These are phyloP conservation scores for Botryococcus braunii DNA, from an alignment of 163 green algal species.

Conservation along the genomic window DNA sequence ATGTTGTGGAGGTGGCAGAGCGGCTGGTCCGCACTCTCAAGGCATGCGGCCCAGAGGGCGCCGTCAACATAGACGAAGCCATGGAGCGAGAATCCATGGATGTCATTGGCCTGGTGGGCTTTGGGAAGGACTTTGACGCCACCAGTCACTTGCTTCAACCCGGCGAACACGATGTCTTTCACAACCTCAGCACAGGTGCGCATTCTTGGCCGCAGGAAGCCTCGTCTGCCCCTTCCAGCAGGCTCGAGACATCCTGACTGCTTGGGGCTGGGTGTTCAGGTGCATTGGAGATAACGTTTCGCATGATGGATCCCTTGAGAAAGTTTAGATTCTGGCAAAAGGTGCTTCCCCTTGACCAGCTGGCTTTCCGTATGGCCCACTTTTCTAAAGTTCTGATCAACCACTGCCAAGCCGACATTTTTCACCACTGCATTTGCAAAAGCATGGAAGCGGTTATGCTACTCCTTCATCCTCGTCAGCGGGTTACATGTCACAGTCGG, in stretches of 20 bases:
- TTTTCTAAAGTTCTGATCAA: too few species aligned
- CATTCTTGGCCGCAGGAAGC: too few species aligned
- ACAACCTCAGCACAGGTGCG: too few species aligned
- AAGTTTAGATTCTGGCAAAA: too few species aligned
- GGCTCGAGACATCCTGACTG: background rate
- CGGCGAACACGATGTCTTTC: slow-evolving; percentile 1
- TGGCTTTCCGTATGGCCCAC: too few species aligned
- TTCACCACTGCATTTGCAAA: too few species aligned
- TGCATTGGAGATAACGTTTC: background rate
- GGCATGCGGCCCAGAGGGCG: background rate
- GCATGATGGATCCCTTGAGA: background rate
- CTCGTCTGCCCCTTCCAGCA: too few species aligned
- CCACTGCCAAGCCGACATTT: too few species aligned
- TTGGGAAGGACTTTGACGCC: background rate
- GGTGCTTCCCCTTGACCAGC: too few species aligned
- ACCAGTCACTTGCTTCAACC: background rate
- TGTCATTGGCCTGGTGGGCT: background rate
- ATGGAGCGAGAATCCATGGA: slow-evolving; percentile 5
- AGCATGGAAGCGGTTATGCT: too few species aligned
- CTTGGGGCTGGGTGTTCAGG: background rate
- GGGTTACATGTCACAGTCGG: too few species aligned
- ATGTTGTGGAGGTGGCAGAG: background rate
- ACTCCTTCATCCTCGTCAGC: too few species aligned
- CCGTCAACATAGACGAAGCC: slow-evolving; percentile 7
- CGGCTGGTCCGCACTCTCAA: background rate